Percentiles rank a stretch among this genome's conserved stretches.
phyloP scores from a whole-genome alignment of 1,139 yeast genomes.

The Suhomyces guaymorum region DNA sequence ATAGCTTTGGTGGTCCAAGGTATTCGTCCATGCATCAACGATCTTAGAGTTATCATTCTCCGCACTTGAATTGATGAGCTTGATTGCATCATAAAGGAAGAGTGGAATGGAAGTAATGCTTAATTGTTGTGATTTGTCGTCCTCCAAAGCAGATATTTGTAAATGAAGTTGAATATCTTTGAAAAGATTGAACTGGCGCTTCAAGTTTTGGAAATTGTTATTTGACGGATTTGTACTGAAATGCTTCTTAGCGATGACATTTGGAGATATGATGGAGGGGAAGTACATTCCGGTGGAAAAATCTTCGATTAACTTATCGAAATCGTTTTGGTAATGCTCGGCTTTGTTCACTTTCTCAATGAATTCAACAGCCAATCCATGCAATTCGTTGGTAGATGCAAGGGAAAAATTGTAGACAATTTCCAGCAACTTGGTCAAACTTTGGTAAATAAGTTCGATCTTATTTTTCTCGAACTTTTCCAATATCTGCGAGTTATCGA shows the following conservation, averaged over 20 bases:
- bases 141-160: slow-evolving; percentile 20
- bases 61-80: slow-evolving; percentile 22
- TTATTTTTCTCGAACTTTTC: slow-evolving; percentile 41
- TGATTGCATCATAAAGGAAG: slow-evolving; percentile 30
- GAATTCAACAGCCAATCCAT: slow-evolving; percentile 29
- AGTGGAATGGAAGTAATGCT: slow-evolving; percentile 38
- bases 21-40: slow-evolving; percentile 29
- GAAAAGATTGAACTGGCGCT: slow-evolving; percentile 40
- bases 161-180: slow-evolving; percentile 47
- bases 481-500: slow-evolving; percentile 24
- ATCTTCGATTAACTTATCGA: slow-evolving; percentile 23
- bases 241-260: slow-evolving; percentile 24
- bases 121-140: slow-evolving; percentile 17
- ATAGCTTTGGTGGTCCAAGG: slow-evolving; percentile 35
- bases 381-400: slow-evolving; percentile 30
- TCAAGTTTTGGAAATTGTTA: slow-evolving; percentile 41
- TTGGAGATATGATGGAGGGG: slow-evolving; percentile 37
- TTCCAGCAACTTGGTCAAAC: slow-evolving; percentile 40
- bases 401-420: slow-evolving; percentile 32
- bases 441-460: slow-evolving; percentile 36
- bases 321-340: slow-evolving; percentile 32
- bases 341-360: slow-evolving; percentile 28
- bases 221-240: slow-evolving; percentile 32
- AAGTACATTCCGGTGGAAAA: slow-evolving; percentile 45
- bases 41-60: slow-evolving; percentile 6